Evolutionary conservation across 169 alveolate genomes (phyloP).

Genomic region (Miamiensis avidus): DNA sequence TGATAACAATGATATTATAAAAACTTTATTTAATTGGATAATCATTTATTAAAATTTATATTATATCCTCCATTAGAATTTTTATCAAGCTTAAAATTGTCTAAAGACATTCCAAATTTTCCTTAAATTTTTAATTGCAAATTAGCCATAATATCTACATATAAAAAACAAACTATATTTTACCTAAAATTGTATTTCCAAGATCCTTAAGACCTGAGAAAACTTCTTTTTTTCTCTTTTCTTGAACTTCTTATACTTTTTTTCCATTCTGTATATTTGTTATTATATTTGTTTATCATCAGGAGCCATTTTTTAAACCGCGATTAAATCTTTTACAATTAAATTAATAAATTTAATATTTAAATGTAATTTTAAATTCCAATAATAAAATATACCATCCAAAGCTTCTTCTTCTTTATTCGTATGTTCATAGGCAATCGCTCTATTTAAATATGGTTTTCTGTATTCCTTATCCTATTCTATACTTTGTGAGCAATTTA

Average conservation of each 20-base stretch:
- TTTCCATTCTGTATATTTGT: not conserved
- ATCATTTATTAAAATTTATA: too few relatives aligned
- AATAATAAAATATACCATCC: constrained; percentile 22
- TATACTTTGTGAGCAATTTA: constrained; percentile 3
- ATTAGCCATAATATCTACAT: too few relatives aligned
- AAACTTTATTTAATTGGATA: too few relatives aligned
- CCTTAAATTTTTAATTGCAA: too few relatives aligned
- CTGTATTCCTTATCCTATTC: constrained; percentile 22
- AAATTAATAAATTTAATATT: not conserved
- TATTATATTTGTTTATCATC: not conserved
- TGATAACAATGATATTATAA: too few relatives aligned
- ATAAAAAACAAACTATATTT: too few relatives aligned
- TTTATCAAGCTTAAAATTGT: too few relatives aligned
- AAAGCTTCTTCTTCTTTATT: constrained; percentile 30
- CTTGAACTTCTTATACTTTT: constrained; percentile 43
- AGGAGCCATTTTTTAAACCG: constrained; percentile 15
- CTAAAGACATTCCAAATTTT: too few relatives aligned
- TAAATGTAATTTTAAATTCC: too few relatives aligned
- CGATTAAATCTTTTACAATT: constrained; percentile 10
- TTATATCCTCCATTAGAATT: too few relatives aligned
- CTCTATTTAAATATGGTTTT: constrained; percentile 30
- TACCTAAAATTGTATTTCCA: constrained; percentile 52
- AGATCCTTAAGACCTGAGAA: constrained; percentile 52
- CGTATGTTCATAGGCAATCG: constrained; percentile 24
- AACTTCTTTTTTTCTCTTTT: constrained; percentile 57